Base-by-base conservation (phyloP, 1,284 basidiomycete species). In the Malassezia sympodialis region DNA sequence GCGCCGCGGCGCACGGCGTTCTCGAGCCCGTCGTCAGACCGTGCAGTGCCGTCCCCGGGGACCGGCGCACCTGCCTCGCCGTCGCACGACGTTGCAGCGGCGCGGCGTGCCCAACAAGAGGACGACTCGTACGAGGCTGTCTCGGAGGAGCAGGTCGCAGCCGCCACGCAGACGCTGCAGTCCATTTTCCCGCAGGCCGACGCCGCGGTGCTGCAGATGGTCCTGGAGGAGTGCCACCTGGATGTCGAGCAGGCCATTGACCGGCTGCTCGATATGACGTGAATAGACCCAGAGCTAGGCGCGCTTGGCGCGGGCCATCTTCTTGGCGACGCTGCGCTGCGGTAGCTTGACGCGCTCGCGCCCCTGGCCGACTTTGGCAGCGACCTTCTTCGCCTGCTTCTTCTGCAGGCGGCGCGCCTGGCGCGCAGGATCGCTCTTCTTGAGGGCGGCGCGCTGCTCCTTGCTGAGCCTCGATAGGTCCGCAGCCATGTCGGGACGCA, bases 161-260 rank as follows among this genome's bases (percentile, higher is more conserved):
- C 48, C 8, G 57, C 42, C 11, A 56, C 39, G 15, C 49, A 59
- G 48, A 69, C 67, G 34, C 60, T 69, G 45, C 61, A 63, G 40
- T 66, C 64, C 34, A 68, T 69, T 49, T 69, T 69, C 44, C 67
- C 67, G 1, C 59, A 60, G 15, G 61, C 63, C 49, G 67, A 69
- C n/a, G 49, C 55, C 4, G 50, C 56, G 1, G 66, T 69, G 43
- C 61, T 67, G 28, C 56, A 59, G 51, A 63, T 68, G 56, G 62
- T 69, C 28, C 39, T 69, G 56, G 62, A 68, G 26, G 66, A 64
- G 17, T 64, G 64, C 41, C 56, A 61, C 28, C 61, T 59, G 4
- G 60, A 69, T 43, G 67, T 68, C 14, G 66, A 69, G 58, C 53
- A 56, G 15, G 65, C 67, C n/a, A 69, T 69, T 32, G 67, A 69